phyloP scores from a whole-genome alignment of 257 asterid genomes.

The Paraleonurus japonicus region DNA sequence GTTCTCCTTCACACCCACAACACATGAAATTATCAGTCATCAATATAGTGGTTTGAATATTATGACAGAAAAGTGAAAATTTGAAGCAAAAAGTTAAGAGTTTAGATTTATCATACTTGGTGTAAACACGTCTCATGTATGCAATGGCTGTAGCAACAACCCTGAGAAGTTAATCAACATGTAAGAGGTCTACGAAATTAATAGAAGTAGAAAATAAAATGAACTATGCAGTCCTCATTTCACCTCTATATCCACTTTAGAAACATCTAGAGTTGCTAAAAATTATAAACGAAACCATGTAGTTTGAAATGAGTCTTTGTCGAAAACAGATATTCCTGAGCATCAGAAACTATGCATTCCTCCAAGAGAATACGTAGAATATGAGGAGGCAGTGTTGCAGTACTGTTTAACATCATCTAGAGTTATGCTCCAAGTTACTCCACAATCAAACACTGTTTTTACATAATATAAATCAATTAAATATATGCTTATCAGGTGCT shows the following conservation, averaged over 20 bases:
- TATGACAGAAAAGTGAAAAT: neutral
- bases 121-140: conserved; percentile 90
- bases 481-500: neutral
- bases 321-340: neutral
- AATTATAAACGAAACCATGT: neutral
- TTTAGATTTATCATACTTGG: conserved; percentile 46
- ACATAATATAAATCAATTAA: too few species aligned
- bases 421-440: too few species aligned
- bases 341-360: neutral
- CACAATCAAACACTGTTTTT: too few species aligned
- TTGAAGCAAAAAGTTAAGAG: conserved; percentile 18
- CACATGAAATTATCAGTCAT: neutral
- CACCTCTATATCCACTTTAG: neutral
- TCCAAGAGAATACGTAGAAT: too few species aligned
- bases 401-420: neutral
- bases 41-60: conserved; percentile 9
- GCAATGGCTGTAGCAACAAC: conserved; percentile 95
- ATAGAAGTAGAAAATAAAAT: neutral
- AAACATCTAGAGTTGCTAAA: neutral
- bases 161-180: conserved; percentile 53
- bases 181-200: conserved; percentile 17
- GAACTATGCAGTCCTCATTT: neutral
- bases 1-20: neutral
- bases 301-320: neutral
- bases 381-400: neutral